Conservation (phyloP, 306 rosid genomes). For the Lupinus albus region DNA sequence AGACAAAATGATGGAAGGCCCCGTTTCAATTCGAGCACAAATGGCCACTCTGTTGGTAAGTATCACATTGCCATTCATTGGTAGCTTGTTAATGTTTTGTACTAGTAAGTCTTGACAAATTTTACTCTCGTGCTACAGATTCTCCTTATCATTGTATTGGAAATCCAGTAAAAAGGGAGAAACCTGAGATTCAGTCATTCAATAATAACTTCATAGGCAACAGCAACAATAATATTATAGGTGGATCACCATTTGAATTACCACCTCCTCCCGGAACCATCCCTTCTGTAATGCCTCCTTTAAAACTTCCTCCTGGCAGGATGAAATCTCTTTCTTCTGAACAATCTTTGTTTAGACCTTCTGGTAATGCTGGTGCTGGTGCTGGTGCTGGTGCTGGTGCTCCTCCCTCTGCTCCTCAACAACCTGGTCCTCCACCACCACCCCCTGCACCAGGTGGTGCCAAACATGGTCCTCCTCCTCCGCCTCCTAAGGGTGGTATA, state of each 20-base stretch:
- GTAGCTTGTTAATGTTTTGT: slow-evolving; percentile 25
- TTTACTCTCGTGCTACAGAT: slow-evolving; percentile 56
- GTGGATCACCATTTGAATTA: slow-evolving; percentile 51
- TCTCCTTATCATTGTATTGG: slow-evolving; percentile 51
- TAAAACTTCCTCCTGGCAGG: slow-evolving; percentile 87
- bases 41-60: slow-evolving; percentile 73
- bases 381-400: slow-evolving; percentile 26
- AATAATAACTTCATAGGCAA: slow-evolving; percentile 48
- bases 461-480: slow-evolving; percentile 38
- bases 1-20: slow-evolving; percentile 85
- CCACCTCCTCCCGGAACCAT: slow-evolving; percentile 52
- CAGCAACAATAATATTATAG: slow-evolving; percentile 52
- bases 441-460: slow-evolving; percentile 45
- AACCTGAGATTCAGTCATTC: slow-evolving; percentile 55
- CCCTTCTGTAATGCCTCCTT: slow-evolving; percentile 55
- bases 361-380: slow-evolving; percentile 28
- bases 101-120: slow-evolving; percentile 32
- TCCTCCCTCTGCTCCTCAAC: slow-evolving; percentile 53
- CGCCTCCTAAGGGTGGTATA: slow-evolving; percentile 43
- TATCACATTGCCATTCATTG: slow-evolving; percentile 25
- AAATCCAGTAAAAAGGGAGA: slow-evolving; percentile 63
- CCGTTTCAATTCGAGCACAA: slow-evolving; percentile 74
- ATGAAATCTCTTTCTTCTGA: slow-evolving; percentile 72
- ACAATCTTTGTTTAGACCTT: slow-evolving; percentile 51
- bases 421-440: slow-evolving; percentile 37